Evolutionary conservation across 345 rosid genomes (phyloP), one percentile per base, ranked within the genome.

Genomic region (Hibiscus syriacus): DNA sequence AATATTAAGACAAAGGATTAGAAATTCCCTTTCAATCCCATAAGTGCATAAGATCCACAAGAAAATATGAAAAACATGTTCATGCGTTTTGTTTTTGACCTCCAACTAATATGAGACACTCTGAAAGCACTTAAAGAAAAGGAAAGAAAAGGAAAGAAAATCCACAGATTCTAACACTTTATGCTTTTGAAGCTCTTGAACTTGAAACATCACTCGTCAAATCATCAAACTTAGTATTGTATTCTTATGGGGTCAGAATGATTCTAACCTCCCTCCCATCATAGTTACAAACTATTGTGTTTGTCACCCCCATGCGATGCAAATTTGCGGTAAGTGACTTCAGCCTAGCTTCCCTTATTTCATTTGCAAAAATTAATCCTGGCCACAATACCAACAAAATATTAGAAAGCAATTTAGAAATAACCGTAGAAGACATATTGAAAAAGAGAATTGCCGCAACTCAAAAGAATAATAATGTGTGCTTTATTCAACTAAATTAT

Each of bases 221-320:
- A 36, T 36, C 10, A 38, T 38, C 41, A 38, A 38, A 10, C 41
- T 38, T 38, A 38, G 41, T 38, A 38, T 38, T 38, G 41, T 38
- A 38, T 38, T 8, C 2, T 38, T 38, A 9, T 38, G 13, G 41
- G 39, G 41, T 11, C 12, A 38, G 41, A 67, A 56, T n/a, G 76
- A 72, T 38, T 63, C 93, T 66, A 67, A 93, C 98, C 88, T 93
- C 96, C 75, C 86, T 90, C 58, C 98, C 97, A 73, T 93, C 97
- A 74, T 93, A 93, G 84, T 93, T 90, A 70, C 90, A 86, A 55
- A 90, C 96, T 66, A 93, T 74, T 67, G 92, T 85, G 83, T 93
- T 93, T 48, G 97, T 90, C 59, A 90, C 97, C 8, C 98, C 98
- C 98, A 89, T 86, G 30, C 92, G 94, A 73, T 89, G 90, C 75